Conservation (phyloP, 2,329 filamentous ascomycete genomes). For the Claviceps citrina region DNA sequence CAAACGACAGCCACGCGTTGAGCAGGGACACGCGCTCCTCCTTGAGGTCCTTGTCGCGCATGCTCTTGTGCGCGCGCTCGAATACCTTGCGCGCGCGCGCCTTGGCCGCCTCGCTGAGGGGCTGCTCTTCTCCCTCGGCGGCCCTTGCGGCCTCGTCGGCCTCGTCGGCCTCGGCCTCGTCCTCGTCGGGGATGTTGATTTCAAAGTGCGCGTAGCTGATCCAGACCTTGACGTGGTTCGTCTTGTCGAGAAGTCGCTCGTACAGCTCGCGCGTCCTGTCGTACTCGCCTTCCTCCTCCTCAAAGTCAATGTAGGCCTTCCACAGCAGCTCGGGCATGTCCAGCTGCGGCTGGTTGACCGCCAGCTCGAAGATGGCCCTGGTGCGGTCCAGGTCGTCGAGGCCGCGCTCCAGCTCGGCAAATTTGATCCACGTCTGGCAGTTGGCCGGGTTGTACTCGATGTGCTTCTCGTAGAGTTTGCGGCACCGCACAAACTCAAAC, state of each 20-base stretch:
- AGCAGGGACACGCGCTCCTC: slow-evolving; percentile 87
- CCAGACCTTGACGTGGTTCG: slow-evolving; percentile 99
- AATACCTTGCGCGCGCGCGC: slow-evolving; percentile 69
- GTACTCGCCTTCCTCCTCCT: slow-evolving; percentile 89
- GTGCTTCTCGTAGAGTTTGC: slow-evolving; percentile 85
- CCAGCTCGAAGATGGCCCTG: slow-evolving; percentile 82
- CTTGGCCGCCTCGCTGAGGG: slow-evolving; percentile 71
- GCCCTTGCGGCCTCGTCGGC: too few species aligned
- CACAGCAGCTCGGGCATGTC: slow-evolving; percentile 97
- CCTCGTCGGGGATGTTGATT: slow-evolving; percentile 80
- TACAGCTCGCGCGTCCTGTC: slow-evolving; percentile 69
- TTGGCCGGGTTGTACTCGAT: slow-evolving; percentile 85
- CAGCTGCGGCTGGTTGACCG: slow-evolving; percentile 62
- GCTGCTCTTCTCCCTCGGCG: too few species aligned
- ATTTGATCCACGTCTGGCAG: slow-evolving; percentile 89
- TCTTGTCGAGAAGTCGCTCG: slow-evolving; percentile 81
- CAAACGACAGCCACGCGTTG: slow-evolving; percentile 84
- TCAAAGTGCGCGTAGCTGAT: slow-evolving; percentile 98
- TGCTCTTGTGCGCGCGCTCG: slow-evolving; percentile 65
- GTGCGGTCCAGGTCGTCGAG: slow-evolving; percentile 80
- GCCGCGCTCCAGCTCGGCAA: slow-evolving; percentile 81
- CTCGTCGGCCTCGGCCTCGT: slow-evolving; percentile 37
- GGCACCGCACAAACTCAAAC: slow-evolving; percentile 84
- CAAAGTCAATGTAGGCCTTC: slow-evolving; percentile 98
- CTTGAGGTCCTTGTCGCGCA: slow-evolving; percentile 82